Percentiles rank a stretch among this genome's conserved stretches.
Evolutionary conservation across 352 stramenopile genomes (phyloP).

Genomic region (Poterioochromonas sp.): DNA sequence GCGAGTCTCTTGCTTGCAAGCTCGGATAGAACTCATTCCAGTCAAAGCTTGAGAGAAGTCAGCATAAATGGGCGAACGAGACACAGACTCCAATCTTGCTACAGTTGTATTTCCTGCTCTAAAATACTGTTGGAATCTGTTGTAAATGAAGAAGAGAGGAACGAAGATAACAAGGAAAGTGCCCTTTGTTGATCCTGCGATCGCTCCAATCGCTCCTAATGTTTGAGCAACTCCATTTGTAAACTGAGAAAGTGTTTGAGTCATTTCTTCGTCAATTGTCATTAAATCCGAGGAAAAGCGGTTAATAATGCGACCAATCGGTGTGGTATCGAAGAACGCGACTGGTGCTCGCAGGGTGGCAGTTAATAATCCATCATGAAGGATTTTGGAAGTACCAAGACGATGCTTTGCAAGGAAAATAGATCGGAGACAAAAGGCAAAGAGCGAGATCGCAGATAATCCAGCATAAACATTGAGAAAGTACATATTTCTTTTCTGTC

Average conservation of each 20-base stretch:
- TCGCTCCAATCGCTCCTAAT: neutral
- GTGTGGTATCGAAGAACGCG: slow-evolving; percentile 73
- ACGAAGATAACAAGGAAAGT: neutral
- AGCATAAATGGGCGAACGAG: slow-evolving; percentile 68
- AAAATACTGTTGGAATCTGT: neutral
- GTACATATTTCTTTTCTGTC: neutral
- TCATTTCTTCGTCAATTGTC: slow-evolving; percentile 60
- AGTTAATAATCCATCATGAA: slow-evolving; percentile 54
- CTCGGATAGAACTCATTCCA: slow-evolving; percentile 77
- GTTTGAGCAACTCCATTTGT: neutral
- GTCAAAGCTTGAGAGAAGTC: slow-evolving; percentile 71
- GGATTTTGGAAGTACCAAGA: slow-evolving; percentile 25
- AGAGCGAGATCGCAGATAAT: slow-evolving; percentile 31
- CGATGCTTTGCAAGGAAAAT: slow-evolving; percentile 36
- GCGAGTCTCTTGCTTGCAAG: slow-evolving; percentile 52
- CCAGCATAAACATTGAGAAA: slow-evolving; percentile 18
- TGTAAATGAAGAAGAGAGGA: slow-evolving; percentile 1
- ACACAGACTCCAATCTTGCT: slow-evolving; percentile 87
- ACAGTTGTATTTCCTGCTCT: slow-evolving; percentile 44
- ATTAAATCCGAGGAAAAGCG: slow-evolving; percentile 76
- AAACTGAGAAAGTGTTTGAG: neutral
- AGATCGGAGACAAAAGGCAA: slow-evolving; percentile 49
- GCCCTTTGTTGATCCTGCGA: neutral
- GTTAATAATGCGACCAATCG: slow-evolving; percentile 78
- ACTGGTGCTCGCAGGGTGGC: slow-evolving; percentile 57